Base-by-base conservation (phyloP, 345 rosid genomes). In the Carallia pectinifolia region DNA sequence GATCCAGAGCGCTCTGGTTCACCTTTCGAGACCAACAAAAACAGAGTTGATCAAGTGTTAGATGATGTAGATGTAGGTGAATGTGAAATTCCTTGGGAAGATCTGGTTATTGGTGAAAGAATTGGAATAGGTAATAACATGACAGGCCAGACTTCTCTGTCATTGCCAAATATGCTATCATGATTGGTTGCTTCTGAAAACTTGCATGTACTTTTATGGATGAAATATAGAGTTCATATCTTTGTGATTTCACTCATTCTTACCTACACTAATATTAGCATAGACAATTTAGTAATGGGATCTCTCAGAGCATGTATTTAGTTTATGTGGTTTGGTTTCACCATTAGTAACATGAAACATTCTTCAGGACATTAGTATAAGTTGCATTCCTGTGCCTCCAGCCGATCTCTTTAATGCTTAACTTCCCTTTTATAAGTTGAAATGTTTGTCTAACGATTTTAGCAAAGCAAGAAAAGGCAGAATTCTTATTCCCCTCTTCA, bases 51-150 rank as follows among this genome's bases (percentile, higher is more conserved):
- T 71, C 96, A 85, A 74, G 76, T 89, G 61, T 83, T 90, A 71
- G 98, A 90, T 71, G 99, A 92, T 75, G 97, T 86, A 58, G 94
- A 92, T 87, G 95, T 92, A 48, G 86, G 96, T 68, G 93, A 96
- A 77, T 81, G 90, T 85, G 99, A 96, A 86, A 92, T 92, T 84
- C 96, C 92, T 50, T 96, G 98, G 99, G 97, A 92, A 74, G 89
- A 96, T 83, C 80, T 96, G 87, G 93, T 83, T 60, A 76, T 96
- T 73, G 98, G 95, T 74, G 99, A 92, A 76, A 89, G 99, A 80
- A 92, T 96, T 88, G 99, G 99, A 84, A 78, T 96, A 87, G 99
- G 99, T 96, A 88, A 74, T 23, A 23, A 23, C 23, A 23, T 23
- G 23, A 23, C 23, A 23, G 23, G 23, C 23, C 23, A 23, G 67